Evolutionary conservation across 2,329 filamentous ascomycete genomes (phyloP), one percentile per base, ranked within the genome.

Genomic region (Botryotinia convoluta): DNA sequence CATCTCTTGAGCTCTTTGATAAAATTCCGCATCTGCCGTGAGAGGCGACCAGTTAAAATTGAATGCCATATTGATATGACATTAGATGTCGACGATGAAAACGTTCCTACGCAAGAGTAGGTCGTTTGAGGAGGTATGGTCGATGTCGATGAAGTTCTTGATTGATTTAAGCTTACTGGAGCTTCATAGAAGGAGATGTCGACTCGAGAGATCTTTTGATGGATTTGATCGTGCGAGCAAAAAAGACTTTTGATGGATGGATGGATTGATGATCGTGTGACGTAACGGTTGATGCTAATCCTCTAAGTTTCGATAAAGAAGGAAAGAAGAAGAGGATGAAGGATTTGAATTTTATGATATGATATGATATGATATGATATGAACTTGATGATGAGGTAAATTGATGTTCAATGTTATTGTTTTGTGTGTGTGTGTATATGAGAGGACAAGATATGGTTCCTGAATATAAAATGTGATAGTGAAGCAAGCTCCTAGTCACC

Each of bases 21-120:
- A 95, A 84, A 96, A 96, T 79, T 91, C 89, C 80, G 93, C 95
- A 85, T 98, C 96, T 81, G 95, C 95, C 85, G 97, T 96, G 77
- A 99, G 88, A 81, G 96, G 96, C 89, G 94, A 97, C 96, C 96
- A 99, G 93, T 98, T 98, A 93, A 99, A 99, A 87, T 98, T 98
- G 92, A 99, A 99, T 79, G 96, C 96, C 96, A 99, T 99, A 65
- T 76, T 77, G 77, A 76, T 72, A 75, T 76, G 63, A 74, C 80
- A 81, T 80, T 77, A 79, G 78, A 76, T 59, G 72, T 51, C 22
- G 45, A 35, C 18, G 48, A 68, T 64, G 20, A 39, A 1, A n/a
- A n/a, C 60, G 42, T 44, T 32, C 44, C 32, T 51, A 69, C 29
- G 57, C 10, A 51, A 10, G 22, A n/a, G 63, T 45, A 32, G 61